These are phyloP conservation scores for Cercospora zeae-maydis DNA, from an alignment of 2,329 filamentous ascomycete species.

Conservation along the genomic window DNA sequence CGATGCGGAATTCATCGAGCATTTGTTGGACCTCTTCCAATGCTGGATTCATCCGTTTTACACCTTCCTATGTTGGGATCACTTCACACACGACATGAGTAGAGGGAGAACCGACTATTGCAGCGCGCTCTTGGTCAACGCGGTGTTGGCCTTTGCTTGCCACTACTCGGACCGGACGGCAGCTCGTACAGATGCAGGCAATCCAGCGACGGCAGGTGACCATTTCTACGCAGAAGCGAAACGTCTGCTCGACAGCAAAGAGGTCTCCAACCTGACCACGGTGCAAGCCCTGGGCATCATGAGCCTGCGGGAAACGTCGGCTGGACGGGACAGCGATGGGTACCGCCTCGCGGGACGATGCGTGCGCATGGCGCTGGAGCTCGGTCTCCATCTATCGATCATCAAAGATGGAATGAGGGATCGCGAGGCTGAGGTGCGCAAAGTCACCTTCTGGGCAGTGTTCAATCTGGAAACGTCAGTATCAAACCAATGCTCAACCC, in stretches of 20 bases:
- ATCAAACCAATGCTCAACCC: not conserved
- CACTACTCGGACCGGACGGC: conserved; percentile 57
- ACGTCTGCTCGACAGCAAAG: conserved; percentile 54
- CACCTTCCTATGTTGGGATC: conserved; percentile 66
- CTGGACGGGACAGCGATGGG: conserved; percentile 65
- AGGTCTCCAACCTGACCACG: conserved; percentile 64
- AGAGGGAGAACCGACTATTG: conserved; percentile 62
- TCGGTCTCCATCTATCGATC: conserved; percentile 59
- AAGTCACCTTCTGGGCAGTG: conserved; percentile 53
- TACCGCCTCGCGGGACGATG: conserved; percentile 71
- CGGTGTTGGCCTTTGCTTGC: conserved; percentile 36
- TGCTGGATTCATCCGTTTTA: conserved; percentile 71
- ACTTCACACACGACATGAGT: conserved; percentile 64
- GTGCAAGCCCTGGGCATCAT: conserved; percentile 74
- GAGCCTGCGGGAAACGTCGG: conserved; percentile 68
- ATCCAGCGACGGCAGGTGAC: conserved; percentile 65
- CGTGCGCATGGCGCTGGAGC: conserved; percentile 67
- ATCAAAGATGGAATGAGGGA: conserved; percentile 37
- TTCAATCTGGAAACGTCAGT: conserved; percentile 50
- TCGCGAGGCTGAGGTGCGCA: conserved; percentile 48
- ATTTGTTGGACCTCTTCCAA: conserved; percentile 37
- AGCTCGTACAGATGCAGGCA: conserved; percentile 59
- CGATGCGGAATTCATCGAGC: conserved; percentile 36
- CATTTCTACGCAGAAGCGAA: conserved; percentile 70
- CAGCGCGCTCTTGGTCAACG: conserved; percentile 48